Percentiles rank a stretch among this genome's conserved stretches.
These are phyloP conservation scores for Sphaerulina vaccinii DNA, from an alignment of 2,329 filamentous ascomycete genomes.

Conservation along the genomic window DNA sequence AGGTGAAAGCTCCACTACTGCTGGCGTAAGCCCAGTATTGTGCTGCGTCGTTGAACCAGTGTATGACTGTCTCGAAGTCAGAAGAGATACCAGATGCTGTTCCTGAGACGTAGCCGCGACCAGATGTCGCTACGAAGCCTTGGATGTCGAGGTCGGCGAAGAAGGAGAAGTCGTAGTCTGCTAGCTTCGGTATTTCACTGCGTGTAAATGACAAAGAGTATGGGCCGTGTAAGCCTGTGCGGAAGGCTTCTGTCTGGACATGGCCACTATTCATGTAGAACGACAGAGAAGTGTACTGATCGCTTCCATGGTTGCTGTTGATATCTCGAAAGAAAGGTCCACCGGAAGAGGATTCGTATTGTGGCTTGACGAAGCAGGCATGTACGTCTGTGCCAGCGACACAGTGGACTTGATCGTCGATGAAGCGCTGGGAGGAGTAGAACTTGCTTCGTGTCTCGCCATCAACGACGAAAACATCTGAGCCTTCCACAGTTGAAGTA, in stretches of 20 bases:
- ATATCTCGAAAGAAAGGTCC: conserved; percentile 65
- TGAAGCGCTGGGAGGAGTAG: conserved; percentile 68
- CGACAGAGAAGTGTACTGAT: conserved; percentile 58
- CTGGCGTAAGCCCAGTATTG: conserved; percentile 64
- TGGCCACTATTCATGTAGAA: conserved; percentile 70
- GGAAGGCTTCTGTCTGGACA: conserved; percentile 60
- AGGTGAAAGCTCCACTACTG: conserved; percentile 60
- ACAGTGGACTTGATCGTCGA: conserved; percentile 65
- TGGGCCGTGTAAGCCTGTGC: conserved; percentile 64
- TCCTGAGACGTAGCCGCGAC: conserved; percentile 60
- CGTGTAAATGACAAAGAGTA: conserved; percentile 63
- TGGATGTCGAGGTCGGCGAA: conserved; percentile 58
- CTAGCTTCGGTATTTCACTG: conserved; percentile 52
- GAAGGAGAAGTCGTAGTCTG: conserved; percentile 56
- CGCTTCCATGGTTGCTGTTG: conserved; percentile 62
- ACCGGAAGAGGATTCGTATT: conserved; percentile 63
- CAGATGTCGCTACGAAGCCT: conserved; percentile 57
- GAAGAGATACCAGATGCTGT: conserved; percentile 58
- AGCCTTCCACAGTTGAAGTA: conserved; percentile 56
- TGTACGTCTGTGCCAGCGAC: conserved; percentile 55
- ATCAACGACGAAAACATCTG: conserved; percentile 54
- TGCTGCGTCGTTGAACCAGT: conserved; percentile 62
- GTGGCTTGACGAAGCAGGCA: conserved; percentile 59
- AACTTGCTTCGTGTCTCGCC: conserved; percentile 68
- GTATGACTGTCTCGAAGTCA: conserved; percentile 57